phyloP scores from a whole-genome alignment of 2,329 filamentous ascomycete genomes.

The Aureobasidium lini region DNA sequence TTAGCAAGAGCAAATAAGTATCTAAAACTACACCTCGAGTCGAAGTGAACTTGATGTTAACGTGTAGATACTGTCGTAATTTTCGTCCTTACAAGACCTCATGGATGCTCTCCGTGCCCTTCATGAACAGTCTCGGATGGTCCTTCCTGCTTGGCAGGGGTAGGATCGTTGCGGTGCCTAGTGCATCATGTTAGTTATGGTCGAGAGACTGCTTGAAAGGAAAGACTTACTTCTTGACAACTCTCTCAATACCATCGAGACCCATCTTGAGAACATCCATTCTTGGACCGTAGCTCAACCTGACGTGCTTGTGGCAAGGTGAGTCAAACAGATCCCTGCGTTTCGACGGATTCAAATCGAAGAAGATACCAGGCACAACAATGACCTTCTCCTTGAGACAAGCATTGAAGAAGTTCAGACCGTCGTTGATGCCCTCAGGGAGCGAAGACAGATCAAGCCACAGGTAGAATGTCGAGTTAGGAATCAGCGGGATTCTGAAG shows the following conservation, averaged over 20 bases:
- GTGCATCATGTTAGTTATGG: neutral
- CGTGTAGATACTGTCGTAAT: neutral
- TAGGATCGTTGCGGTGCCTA: neutral
- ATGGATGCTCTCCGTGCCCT: neutral
- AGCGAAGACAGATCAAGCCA: constrained; percentile 62
- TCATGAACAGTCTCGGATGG: neutral
- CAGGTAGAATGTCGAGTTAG: constrained; percentile 91
- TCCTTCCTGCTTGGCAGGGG: constrained; percentile 5
- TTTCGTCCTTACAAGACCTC: neutral
- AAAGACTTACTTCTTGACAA: constrained; percentile 57
- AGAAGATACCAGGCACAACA: constrained; percentile 95
- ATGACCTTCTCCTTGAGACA: constrained; percentile 92
- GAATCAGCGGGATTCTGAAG: constrained; percentile 70
- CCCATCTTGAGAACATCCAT: constrained; percentile 73
- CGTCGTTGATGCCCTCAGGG: constrained; percentile 78
- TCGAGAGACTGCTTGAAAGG: no score
- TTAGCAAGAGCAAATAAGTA: neutral
- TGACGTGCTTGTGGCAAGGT: constrained; percentile 85
- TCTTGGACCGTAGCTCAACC: constrained; percentile 74
- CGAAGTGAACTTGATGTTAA: no score
- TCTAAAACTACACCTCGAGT: no score
- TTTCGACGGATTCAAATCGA: constrained; percentile 86
- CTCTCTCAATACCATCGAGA: constrained; percentile 75
- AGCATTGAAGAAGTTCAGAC: constrained; percentile 93
- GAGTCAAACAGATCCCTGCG: constrained; percentile 87